Conservation (phyloP, 805 yeast species). For the Candida piceae region DNA sequence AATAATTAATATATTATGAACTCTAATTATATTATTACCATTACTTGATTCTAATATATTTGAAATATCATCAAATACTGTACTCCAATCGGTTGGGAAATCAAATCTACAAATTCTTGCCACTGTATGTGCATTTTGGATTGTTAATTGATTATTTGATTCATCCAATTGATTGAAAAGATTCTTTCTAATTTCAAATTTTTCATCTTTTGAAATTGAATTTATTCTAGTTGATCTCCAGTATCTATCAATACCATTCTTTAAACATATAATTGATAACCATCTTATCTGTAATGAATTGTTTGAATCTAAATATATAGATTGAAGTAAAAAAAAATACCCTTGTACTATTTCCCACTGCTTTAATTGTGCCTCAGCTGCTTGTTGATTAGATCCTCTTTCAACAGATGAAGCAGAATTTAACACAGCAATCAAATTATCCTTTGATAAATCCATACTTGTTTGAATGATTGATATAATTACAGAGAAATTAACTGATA, state of each 20-base stretch:
- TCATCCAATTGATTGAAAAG: conserved; percentile 58
- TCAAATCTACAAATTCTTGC: conserved; percentile 78
- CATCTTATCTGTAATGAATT: conserved; percentile 68
- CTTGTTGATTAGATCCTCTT: conserved; percentile 46
- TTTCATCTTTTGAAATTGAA: conserved; percentile 62
- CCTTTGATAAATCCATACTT: conserved; percentile 24
- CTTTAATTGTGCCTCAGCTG: conserved; percentile 67
- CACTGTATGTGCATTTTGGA: conserved; percentile 82
- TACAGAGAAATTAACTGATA: no score
- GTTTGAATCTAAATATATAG: conserved; percentile 55
- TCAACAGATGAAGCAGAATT: conserved; percentile 48
- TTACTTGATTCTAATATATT: conserved; percentile 39
- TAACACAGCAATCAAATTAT: conserved; percentile 33
- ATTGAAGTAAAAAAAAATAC: conserved; percentile 30
- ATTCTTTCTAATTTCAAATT: conserved; percentile 51
- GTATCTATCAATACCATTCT: conserved; percentile 77
- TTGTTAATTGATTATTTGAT: conserved; percentile 64
- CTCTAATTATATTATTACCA: conserved; percentile 43
- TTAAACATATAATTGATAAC: conserved; percentile 82
- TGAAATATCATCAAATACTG: conserved; percentile 62
- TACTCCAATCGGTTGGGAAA: conserved; percentile 85
- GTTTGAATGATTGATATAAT: no score
- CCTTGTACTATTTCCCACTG: conserved; percentile 59
- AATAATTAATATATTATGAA: conserved; percentile 60
- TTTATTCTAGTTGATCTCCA: conserved; percentile 69